Evolutionary conservation across 129 eudicot species (phyloP).

Genomic region (Pittosporum tobira): DNA sequence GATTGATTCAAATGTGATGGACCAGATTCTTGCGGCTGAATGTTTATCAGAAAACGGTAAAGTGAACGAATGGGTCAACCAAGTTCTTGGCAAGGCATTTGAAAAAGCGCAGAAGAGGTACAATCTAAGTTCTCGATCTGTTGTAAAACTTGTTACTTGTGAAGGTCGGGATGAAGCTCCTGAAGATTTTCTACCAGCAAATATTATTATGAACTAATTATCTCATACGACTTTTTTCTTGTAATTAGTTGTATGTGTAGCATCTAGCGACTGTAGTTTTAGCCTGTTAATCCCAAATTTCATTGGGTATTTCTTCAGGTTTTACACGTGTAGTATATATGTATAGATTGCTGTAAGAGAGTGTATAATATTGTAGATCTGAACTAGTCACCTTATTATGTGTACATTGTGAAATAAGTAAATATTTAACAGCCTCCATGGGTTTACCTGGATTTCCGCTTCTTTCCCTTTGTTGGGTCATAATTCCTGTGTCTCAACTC

Average conservation of each 20-base stretch:
- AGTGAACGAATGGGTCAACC: slow-evolving; percentile 52
- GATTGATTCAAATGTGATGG: slow-evolving; percentile 49
- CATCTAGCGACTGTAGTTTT: slow-evolving; percentile 9
- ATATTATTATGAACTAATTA: slow-evolving; percentile 34
- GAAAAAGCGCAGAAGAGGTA: slow-evolving; percentile 46
- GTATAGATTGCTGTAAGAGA: neutral
- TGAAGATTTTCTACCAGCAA: slow-evolving; percentile 40
- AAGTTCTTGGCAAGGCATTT: slow-evolving; percentile 50
- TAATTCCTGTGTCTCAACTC: too few species aligned
- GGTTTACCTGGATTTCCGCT: too few species aligned
- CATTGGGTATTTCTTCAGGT: neutral
- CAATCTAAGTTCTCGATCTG: slow-evolving; percentile 34
- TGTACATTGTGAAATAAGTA: neutral
- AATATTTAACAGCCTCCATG: neutral
- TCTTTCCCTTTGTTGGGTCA: too few species aligned
- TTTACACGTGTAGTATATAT: slow-evolving; percentile 6
- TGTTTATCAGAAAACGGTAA: slow-evolving; percentile 22
- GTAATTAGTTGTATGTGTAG: slow-evolving; percentile 26
- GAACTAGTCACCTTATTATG: neutral
- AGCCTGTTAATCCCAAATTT: slow-evolving; percentile 14
- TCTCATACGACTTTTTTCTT: neutral
- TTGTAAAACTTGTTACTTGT: slow-evolving; percentile 37
- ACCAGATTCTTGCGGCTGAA: slow-evolving; percentile 63
- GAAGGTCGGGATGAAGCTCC: slow-evolving; percentile 32
- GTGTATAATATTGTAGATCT: neutral